These are phyloP conservation scores for Plasmopara halstedii DNA, from an alignment of 352 stramenopile species.

Conservation along the genomic window DNA sequence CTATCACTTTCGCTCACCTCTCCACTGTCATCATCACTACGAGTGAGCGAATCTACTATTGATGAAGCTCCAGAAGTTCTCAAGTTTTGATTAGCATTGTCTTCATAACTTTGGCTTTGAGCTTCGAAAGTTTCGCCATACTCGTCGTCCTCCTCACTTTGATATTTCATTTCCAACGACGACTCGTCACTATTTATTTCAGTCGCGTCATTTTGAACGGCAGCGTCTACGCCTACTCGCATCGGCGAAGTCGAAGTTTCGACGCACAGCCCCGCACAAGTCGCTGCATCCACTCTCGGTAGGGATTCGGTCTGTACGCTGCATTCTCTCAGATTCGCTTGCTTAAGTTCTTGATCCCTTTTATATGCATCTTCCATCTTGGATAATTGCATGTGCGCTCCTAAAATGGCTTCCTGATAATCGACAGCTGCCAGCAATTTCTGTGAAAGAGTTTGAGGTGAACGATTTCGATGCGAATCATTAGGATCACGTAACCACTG, in stretches of 20 bases:
- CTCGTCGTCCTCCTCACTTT: slow-evolving; percentile 16
- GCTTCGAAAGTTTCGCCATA: slow-evolving; percentile 39
- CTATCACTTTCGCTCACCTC: too few species aligned
- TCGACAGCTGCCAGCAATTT: slow-evolving; percentile 52
- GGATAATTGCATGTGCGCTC: slow-evolving; percentile 49
- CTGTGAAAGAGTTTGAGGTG: slow-evolving; percentile 38
- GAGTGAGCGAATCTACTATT: too few species aligned
- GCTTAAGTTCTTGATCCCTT: slow-evolving; percentile 19
- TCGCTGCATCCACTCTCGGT: slow-evolving; percentile 26
- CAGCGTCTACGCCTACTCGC: slow-evolving; percentile 13
- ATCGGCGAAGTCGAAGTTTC: slow-evolving; percentile 29
- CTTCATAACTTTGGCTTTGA: slow-evolving; percentile 14
- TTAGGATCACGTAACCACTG: background rate
- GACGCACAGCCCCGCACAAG: slow-evolving; percentile 27
- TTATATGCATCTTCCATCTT: slow-evolving; percentile 52
- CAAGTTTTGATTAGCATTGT: too few species aligned
- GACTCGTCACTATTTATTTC: background rate
- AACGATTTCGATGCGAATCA: slow-evolving; percentile 21
- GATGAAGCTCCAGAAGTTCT: too few species aligned
- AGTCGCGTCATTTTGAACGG: slow-evolving; percentile 25
- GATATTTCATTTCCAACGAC: slow-evolving; percentile 5
- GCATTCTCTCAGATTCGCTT: slow-evolving; percentile 31
- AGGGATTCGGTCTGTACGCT: slow-evolving; percentile 42
- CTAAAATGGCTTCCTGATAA: slow-evolving; percentile 57
- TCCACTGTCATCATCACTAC: too few species aligned